Base-by-base conservation (phyloP, 805 yeast species). In the Metschnikowia orientalis region DNA sequence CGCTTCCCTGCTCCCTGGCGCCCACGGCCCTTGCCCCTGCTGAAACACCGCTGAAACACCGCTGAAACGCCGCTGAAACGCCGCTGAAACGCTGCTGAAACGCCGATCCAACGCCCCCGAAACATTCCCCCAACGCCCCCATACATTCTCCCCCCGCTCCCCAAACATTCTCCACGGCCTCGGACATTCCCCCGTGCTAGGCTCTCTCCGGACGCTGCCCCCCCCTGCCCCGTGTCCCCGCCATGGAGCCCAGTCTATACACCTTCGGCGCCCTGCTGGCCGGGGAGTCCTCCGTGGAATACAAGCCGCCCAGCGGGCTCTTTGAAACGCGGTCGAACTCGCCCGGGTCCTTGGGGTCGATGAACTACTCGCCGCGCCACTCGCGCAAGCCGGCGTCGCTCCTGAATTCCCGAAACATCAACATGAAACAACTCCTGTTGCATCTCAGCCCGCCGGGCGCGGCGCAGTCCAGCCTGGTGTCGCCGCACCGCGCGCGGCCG, bases 361-460 rank as follows among this genome's bases (percentile, higher is more conserved):
- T 63, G 45, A 63, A 61, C 50, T 62, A 59, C 40, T 57, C 63
- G 10, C 67, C 70, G 4, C 56, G 59, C 32, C 67, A 61, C 33
- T 45, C 59, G n/a, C 50, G 59, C 20, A 53, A 55, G 33, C 54
- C 59, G 8, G 48, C 53, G 28, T 44, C 55, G 22, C 48, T 56
- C 20, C 42, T 45, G 36, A 34, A 41, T 18, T 44, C 51, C 23
- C 42, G 55, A 27, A 59, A 56, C 32, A 44, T 66, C 36, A 63
- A 63, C 44, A 61, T 59, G 57, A 64, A 65, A 48, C 58, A 57
- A 32, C 44, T 66, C 26, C 56, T 59, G 37, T 52, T 65, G 28
- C 58, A 62, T 37, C 41, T 57, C 37, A 38, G 40, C 17, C 45
- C 47, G 13, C 26, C 38, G 8, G 20, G 20, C 30, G 2, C 23